Base-by-base conservation (phyloP, 148 eudicot species). In the Limonium bicolor region DNA sequence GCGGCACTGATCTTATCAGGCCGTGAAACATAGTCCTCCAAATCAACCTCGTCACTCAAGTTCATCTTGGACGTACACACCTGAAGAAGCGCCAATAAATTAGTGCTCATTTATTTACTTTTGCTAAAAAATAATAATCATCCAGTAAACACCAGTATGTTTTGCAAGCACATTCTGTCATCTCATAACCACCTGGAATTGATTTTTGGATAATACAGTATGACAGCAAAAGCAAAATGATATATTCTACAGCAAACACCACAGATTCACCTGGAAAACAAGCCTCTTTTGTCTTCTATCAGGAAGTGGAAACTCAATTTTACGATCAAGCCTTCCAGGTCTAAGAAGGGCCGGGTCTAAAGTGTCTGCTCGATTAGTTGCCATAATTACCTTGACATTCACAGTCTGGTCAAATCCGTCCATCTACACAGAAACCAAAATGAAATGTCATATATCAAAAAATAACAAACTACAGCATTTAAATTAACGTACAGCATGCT, bases 1-100 rank as follows among this genome's bases (percentile, higher is more conserved):
- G 95, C 83, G 32, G 95, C 92, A 61, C 95, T 86, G 29, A 86
- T 86, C 62, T 86, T 86, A 59, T 86, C 92, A 14, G 95, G 92
- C 15, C 86, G 73, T 42, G 92, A 86, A 36, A 80, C 86, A 45
- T 86, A 86, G 63, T 81, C 95, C 66, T 86, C 95, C 74, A 86
- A 64, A 63, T 86, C 92, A 56, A 86, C 86, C 61, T 77, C 95
- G 51, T 81, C 96, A 20, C 93, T 59, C 27, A 86, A 55, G 63
- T 86, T 86, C 93, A 86, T 86, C 53, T 81, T 86, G 30, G 83
- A 75, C 37, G 96, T 86, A 66, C 83, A 86, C 34, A 86, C 96
- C 92, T 86, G 68, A 51, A 58, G 19, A 18, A 47, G n/a, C 2
- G 19, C n/a, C n/a, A n/a, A n/a, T n/a, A n/a, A n/a, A n/a, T n/a